phyloP scores from a whole-genome alignment of 2,329 filamentous ascomycete species.

The Penicillium palitans region DNA sequence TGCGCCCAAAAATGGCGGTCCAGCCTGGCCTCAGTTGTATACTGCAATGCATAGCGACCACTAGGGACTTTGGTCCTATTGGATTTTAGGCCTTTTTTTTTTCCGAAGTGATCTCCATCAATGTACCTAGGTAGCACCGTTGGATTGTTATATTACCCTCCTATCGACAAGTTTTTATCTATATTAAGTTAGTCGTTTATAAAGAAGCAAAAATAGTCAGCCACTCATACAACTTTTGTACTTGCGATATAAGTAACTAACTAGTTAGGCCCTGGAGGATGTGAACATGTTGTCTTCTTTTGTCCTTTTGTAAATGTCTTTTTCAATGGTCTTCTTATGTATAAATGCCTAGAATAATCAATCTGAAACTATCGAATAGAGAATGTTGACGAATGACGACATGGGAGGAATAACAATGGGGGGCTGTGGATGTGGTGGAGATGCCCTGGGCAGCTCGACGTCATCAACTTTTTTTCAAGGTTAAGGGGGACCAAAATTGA shows the following conservation, averaged over 20 bases:
- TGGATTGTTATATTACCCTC: neutral
- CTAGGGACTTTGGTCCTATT: neutral
- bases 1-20: neutral
- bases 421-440: neutral
- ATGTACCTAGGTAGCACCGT: neutral
- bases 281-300: neutral
- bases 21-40: neutral
- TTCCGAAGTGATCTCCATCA: too few species aligned
- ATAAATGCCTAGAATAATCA: neutral
- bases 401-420: neutral
- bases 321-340: neutral
- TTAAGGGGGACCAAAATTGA: neutral
- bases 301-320: neutral
- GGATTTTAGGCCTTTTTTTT: neutral
- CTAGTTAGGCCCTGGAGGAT: too few species aligned
- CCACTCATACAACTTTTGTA: neutral
- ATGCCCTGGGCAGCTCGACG: neutral
- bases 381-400: slow-evolving; percentile 3
- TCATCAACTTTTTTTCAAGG: neutral
- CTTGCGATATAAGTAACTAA: too few species aligned
- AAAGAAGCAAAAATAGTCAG: neutral
- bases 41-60: neutral
- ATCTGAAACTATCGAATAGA: neutral
- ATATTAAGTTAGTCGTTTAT: too few species aligned
- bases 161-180: too few species aligned